phyloP scores from a whole-genome alignment of 2,329 filamentous ascomycete species.

The Cladosporium phlei region DNA sequence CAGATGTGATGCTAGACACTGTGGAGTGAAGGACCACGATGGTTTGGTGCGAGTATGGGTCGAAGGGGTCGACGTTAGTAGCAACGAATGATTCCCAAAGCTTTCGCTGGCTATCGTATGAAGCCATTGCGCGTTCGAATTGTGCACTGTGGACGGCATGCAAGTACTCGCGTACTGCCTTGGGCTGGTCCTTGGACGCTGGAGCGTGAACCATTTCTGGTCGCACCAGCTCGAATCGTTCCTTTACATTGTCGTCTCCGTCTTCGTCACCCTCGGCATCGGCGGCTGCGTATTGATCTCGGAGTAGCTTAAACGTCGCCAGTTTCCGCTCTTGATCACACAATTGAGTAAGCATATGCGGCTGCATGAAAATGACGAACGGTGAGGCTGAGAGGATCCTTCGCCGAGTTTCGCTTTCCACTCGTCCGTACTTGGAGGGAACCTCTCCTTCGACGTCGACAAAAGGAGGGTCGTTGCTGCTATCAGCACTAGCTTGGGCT shows the following conservation, averaged over 20 bases:
- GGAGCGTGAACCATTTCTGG: conserved; percentile 92
- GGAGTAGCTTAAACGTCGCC: conserved; percentile 73
- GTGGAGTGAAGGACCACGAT: conserved; percentile 92
- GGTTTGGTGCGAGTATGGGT: conserved; percentile 92
- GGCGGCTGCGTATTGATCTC: conserved; percentile 60
- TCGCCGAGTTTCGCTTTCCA: conserved; percentile 88
- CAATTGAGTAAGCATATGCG: conserved; percentile 86
- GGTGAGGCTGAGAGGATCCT: conserved; percentile 92
- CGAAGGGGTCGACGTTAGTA: conserved; percentile 82
- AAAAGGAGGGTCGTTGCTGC: neutral
- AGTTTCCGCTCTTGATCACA: conserved; percentile 85
- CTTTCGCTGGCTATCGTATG: conserved; percentile 87
- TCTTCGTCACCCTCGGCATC: conserved; percentile 43
- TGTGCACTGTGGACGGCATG: conserved; percentile 95
- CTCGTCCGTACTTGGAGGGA: conserved; percentile 88
- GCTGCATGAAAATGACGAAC: conserved; percentile 91
- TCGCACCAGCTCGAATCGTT: conserved; percentile 80
- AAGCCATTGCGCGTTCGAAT: conserved; percentile 90
- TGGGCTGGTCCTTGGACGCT: conserved; percentile 77
- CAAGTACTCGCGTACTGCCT: conserved; percentile 85
- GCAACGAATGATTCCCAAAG: conserved; percentile 96
- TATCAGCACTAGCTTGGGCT: neutral
- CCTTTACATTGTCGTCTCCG: conserved; percentile 26
- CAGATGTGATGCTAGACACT: conserved; percentile 88
- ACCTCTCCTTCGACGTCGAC: conserved; percentile 31